A percentile compares a stretch with the other conserved stretches of the same genome.
Conservation (phyloP, 2,329 filamentous ascomycete genomes). For the Cadophora malorum region DNA sequence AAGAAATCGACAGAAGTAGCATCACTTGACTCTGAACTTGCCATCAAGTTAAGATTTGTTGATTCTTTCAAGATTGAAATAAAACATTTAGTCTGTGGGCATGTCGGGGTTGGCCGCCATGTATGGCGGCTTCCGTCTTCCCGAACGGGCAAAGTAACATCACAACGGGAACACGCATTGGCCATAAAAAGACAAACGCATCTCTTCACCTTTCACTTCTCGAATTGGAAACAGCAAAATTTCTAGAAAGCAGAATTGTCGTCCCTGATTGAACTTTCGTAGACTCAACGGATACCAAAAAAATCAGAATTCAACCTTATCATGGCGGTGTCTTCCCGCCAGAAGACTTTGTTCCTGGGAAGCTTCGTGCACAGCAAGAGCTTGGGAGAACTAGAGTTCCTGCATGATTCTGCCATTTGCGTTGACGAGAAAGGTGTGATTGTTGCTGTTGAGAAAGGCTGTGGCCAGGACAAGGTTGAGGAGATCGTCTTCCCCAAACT, state of each 20-base stretch:
- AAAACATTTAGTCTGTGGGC: too few species aligned
- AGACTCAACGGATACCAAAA: neutral
- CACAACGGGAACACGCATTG: conserved; percentile 19
- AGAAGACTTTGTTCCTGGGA: conserved; percentile 58
- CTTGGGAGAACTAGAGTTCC: conserved; percentile 55
- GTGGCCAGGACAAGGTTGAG: conserved; percentile 45
- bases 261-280: neutral
- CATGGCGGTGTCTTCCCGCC: conserved; percentile 15
- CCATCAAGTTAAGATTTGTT: too few species aligned
- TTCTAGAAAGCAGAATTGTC: neutral
- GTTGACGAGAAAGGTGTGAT: conserved; percentile 60
- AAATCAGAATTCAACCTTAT: conserved; percentile 3
- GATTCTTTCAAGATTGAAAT: too few species aligned
- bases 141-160: conserved; percentile 15
- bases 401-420: conserved; percentile 53
- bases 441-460: conserved; percentile 42
- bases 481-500: conserved; percentile 43
- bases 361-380: conserved; percentile 65
- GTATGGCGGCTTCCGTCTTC: conserved; percentile 3
- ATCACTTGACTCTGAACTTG: neutral
- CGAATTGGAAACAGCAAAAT: neutral
- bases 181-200: conserved; percentile 18
- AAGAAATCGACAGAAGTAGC: too few species aligned
- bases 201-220: neutral
- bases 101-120: too few species aligned